Percentiles rank a stretch among this genome's conserved stretches.
These are phyloP conservation scores for Aphanocladium album DNA, from an alignment of 2,329 filamentous ascomycete genomes.

Conservation along the genomic window DNA sequence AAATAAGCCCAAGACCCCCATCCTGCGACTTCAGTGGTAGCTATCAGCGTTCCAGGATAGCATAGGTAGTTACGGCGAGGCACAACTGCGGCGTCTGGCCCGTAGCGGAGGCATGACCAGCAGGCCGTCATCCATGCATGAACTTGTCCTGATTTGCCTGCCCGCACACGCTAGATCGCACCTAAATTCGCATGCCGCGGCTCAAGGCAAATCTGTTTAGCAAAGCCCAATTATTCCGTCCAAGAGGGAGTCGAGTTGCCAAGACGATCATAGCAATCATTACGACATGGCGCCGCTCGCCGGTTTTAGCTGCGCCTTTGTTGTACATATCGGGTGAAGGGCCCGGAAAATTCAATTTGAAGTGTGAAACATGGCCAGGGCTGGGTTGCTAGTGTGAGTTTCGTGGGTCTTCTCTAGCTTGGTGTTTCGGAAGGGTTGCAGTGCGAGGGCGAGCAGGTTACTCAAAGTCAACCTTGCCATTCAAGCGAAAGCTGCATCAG, in stretches of 20 bases:
- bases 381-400: neutral
- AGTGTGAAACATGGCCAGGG: neutral
- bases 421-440: neutral
- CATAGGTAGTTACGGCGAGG: too few relatives aligned
- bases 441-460: neutral
- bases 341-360: neutral
- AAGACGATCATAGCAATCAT: neutral
- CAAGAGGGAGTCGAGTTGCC: too few relatives aligned
- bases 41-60: neutral
- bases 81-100: neutral
- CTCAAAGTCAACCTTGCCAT: neutral
- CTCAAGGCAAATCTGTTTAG: too few relatives aligned
- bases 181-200: too few relatives aligned
- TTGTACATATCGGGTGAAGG: neutral
- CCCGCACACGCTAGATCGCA: neutral
- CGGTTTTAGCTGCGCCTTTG: neutral
- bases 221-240: slow-evolving; percentile 1
- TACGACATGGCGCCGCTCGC: neutral
- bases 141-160: neutral
- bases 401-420: neutral
- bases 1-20: neutral
- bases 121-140: neutral
- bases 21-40: neutral
- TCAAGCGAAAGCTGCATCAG: neutral
- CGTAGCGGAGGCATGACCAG: neutral